phyloP scores from a whole-genome alignment of 2,329 filamentous ascomycete species.

The Curvularia hawaiiensis region DNA sequence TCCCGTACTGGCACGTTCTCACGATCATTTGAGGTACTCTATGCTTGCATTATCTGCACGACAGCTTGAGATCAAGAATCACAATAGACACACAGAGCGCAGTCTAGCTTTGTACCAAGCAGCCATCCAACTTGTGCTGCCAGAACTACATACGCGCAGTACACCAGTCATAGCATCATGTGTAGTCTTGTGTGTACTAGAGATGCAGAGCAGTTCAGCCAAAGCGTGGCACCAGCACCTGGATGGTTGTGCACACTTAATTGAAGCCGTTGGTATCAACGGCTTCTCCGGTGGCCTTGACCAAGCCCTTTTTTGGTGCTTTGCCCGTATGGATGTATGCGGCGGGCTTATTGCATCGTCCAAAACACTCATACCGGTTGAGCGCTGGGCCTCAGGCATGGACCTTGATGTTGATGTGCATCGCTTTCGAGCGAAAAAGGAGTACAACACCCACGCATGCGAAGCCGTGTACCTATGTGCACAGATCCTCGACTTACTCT shows the following conservation, averaged over 20 bases:
- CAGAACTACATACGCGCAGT: slow-evolving; percentile 51
- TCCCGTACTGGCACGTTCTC: slow-evolving; percentile 56
- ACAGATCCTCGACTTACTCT: slow-evolving; percentile 47
- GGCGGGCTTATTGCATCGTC: slow-evolving; percentile 61
- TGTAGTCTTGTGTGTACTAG: slow-evolving; percentile 55
- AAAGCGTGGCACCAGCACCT: slow-evolving; percentile 61
- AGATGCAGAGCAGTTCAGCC: slow-evolving; percentile 56
- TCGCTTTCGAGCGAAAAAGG: slow-evolving; percentile 47
- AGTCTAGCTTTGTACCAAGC: slow-evolving; percentile 62
- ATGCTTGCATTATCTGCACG: slow-evolving; percentile 61
- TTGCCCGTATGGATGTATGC: slow-evolving; percentile 63
- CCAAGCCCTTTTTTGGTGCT: slow-evolving; percentile 64
- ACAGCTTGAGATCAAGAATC: slow-evolving; percentile 60
- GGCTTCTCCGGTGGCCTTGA: slow-evolving; percentile 58
- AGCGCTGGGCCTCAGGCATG: slow-evolving; percentile 55
- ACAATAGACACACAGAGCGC: slow-evolving; percentile 52
- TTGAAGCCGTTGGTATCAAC: slow-evolving; percentile 57
- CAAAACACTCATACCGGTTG: slow-evolving; percentile 56
- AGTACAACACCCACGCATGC: slow-evolving; percentile 63
- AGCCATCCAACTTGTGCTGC: slow-evolving; percentile 55
- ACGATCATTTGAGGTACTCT: slow-evolving; percentile 57
- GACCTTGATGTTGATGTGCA: slow-evolving; percentile 45
- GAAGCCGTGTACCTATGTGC: slow-evolving; percentile 63
- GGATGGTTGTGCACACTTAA: slow-evolving; percentile 61
- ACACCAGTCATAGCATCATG: slow-evolving; percentile 55